A percentile compares a stretch with the other conserved stretches of the same genome.
phyloP scores from a whole-genome alignment of 805 yeast species.

The Cyberlindnera misumaiensis region DNA sequence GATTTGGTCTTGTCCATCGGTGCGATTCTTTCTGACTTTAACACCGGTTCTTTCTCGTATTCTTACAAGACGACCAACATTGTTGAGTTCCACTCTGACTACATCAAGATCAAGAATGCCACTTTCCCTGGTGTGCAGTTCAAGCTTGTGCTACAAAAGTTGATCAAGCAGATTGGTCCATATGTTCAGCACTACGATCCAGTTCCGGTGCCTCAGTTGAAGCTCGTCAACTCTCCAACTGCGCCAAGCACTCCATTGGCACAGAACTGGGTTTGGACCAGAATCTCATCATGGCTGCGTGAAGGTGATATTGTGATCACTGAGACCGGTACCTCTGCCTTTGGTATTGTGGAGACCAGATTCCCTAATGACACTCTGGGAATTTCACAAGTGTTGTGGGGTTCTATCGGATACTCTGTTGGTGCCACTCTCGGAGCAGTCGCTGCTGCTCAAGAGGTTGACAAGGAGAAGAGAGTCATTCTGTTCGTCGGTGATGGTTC shows the following conservation, averaged over 20 bases:
- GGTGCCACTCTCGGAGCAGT: slow-evolving; percentile 67
- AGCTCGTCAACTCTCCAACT: slow-evolving; percentile 39
- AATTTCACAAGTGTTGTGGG: slow-evolving; percentile 72
- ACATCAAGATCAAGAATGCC: slow-evolving; percentile 63
- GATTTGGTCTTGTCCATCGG: slow-evolving; percentile 77
- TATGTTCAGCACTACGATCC: slow-evolving; percentile 40
- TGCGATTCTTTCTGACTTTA: slow-evolving; percentile 80
- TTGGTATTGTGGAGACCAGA: slow-evolving; percentile 60
- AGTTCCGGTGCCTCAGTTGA: slow-evolving; percentile 48
- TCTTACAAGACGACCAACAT: slow-evolving; percentile 68
- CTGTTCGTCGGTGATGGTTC: slow-evolving; percentile 74
- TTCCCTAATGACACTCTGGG: slow-evolving; percentile 59
- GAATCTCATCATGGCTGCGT: slow-evolving; percentile 53
- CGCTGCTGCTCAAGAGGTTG: slow-evolving; percentile 59
- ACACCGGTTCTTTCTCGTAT: slow-evolving; percentile 83
- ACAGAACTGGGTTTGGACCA: slow-evolving; percentile 67
- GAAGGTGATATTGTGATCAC: slow-evolving; percentile 63
- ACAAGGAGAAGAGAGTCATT: slow-evolving; percentile 54
- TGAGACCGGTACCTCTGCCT: slow-evolving; percentile 73
- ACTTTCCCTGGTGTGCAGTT: slow-evolving; percentile 68
- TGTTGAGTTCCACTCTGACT: slow-evolving; percentile 74
- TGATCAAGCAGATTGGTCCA: slow-evolving; percentile 31
- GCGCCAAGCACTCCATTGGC: slow-evolving; percentile 40
- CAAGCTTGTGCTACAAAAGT: slow-evolving; percentile 45
- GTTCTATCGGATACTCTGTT: slow-evolving; percentile 65